A percentile compares a stretch with the other conserved stretches of the same genome.
Conservation (phyloP, 768 basidiomycete species). For the Naganishia friedmannii region DNA sequence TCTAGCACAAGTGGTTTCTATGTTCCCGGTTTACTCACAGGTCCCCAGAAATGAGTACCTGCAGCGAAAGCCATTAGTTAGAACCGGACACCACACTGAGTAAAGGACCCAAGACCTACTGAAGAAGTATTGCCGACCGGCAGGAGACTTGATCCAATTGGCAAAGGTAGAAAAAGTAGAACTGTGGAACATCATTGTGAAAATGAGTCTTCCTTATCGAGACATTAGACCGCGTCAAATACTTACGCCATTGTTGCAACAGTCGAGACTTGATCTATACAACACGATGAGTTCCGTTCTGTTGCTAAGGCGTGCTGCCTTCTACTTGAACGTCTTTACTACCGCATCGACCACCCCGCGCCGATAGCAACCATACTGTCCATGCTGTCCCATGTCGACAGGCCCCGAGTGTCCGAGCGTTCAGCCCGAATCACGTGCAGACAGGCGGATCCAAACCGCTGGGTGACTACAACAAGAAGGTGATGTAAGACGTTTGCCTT, state of each 20-base stretch:
- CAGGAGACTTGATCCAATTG: conserved; percentile 85
- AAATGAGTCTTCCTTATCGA: not conserved
- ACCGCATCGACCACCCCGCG: no score
- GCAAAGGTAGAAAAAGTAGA: conserved; percentile 63
- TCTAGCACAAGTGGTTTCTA: not conserved
- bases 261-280: not conserved
- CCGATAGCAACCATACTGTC: no score
- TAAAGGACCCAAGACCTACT: conserved; percentile 58
- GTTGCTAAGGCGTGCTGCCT: no score
- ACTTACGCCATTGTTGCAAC: conserved; percentile 4
- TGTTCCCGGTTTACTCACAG: conserved; percentile 56
- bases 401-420: not conserved
- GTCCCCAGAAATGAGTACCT: conserved; percentile 99
- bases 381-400: not conserved
- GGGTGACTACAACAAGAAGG: not conserved
- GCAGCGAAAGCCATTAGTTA: conserved; percentile 31
- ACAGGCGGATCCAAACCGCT: not conserved
- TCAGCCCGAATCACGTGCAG: conserved; percentile 8
- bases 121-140: conserved; percentile 89
- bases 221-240: not conserved
- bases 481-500: conserved; percentile 5
- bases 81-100: not conserved
- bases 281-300: not conserved
- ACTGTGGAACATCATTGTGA: not conserved
- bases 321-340: no score